phyloP scores from a whole-genome alignment of 345 rosid species.

The Cardamine resedifolia region DNA sequence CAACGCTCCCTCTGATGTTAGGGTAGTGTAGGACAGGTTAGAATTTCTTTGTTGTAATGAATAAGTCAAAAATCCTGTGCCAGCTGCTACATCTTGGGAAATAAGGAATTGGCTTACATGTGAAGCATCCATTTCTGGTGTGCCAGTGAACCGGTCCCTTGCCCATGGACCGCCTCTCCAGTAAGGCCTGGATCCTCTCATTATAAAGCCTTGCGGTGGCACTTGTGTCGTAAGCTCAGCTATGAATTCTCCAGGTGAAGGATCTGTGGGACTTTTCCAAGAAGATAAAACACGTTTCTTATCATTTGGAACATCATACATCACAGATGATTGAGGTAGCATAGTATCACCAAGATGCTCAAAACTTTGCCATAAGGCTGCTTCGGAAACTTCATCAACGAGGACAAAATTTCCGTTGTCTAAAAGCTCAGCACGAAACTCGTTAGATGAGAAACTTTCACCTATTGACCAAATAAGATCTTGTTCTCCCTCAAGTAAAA shows the following conservation, averaged over 20 bases:
- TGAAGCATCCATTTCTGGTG: slow-evolving; percentile 34
- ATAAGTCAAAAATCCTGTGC: slow-evolving; percentile 32
- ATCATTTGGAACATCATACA: slow-evolving; percentile 21
- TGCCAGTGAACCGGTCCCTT: slow-evolving; percentile 30
- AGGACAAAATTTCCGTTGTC: slow-evolving; percentile 38
- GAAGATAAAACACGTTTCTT: slow-evolving; percentile 30
- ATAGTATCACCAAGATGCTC: slow-evolving; percentile 38
- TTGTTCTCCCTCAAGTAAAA: slow-evolving; percentile 31
- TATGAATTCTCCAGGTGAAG: slow-evolving; percentile 35
- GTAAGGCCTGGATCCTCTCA: slow-evolving; percentile 31
- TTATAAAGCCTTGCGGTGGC: slow-evolving; percentile 35
- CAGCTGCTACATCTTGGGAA: slow-evolving; percentile 32
- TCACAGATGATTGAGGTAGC: slow-evolving; percentile 30
- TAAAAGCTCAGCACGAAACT: slow-evolving; percentile 29
- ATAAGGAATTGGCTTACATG: slow-evolving; percentile 28
- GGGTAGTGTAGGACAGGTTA: slow-evolving; percentile 23
- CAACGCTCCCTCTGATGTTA: slow-evolving; percentile 34
- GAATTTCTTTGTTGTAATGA: slow-evolving; percentile 24
- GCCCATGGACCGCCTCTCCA: slow-evolving; percentile 43
- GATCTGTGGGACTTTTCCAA: slow-evolving; percentile 34
- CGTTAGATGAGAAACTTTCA: slow-evolving; percentile 27
- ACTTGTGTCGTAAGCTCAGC: slow-evolving; percentile 36
- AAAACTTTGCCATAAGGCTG: slow-evolving; percentile 35
- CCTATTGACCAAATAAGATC: slow-evolving; percentile 33
- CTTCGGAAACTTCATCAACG: slow-evolving; percentile 18